These are phyloP conservation scores for Cenchrus americanus DNA, from an alignment of 176 grass and related monocot species.

Conservation along the genomic window DNA sequence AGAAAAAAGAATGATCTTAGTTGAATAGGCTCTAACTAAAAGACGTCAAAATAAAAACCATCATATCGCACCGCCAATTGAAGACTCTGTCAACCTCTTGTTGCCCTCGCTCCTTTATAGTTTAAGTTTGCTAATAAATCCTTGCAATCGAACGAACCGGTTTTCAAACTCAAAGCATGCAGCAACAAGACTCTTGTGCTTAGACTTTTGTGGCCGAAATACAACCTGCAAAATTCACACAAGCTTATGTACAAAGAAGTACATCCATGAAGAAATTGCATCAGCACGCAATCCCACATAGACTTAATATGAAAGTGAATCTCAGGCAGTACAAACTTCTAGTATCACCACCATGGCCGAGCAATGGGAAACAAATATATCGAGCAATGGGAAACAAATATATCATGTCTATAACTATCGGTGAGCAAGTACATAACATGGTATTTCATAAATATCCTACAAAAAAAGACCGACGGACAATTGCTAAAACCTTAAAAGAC, in stretches of 20 bases:
- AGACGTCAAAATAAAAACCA: slow-evolving; percentile 25
- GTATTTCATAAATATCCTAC: too few species aligned
- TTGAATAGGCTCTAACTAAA: slow-evolving; percentile 17
- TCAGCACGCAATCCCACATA: too few species aligned
- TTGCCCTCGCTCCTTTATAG: slow-evolving; percentile 43
- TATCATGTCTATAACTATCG: too few species aligned
- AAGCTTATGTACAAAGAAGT: slow-evolving; percentile 17
- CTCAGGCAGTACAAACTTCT: too few species aligned
- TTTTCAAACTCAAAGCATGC: slow-evolving; percentile 70
- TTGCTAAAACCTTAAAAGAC: too few species aligned
- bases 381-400: too few species aligned
- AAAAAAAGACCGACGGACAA: too few species aligned
- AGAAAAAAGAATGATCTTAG: slow-evolving; percentile 15
- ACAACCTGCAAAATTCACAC: slow-evolving; percentile 59
- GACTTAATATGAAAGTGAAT: too few species aligned
- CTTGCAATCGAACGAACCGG: slow-evolving; percentile 53
- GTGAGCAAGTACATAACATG: too few species aligned
- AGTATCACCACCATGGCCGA: too few species aligned
- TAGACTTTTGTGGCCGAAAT: slow-evolving; percentile 76
- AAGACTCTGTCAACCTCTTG: slow-evolving; percentile 64
- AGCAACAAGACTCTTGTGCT: slow-evolving; percentile 66
- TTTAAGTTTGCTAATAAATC: slow-evolving; percentile 54
- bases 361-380: too few species aligned
- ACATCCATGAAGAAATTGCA: slow-evolving; percentile 10
- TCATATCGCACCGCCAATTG: slow-evolving; percentile 82